These are phyloP conservation scores for Rhynchosporium graminicola DNA, from an alignment of 2,329 filamentous ascomycete species.

Conservation along the genomic window DNA sequence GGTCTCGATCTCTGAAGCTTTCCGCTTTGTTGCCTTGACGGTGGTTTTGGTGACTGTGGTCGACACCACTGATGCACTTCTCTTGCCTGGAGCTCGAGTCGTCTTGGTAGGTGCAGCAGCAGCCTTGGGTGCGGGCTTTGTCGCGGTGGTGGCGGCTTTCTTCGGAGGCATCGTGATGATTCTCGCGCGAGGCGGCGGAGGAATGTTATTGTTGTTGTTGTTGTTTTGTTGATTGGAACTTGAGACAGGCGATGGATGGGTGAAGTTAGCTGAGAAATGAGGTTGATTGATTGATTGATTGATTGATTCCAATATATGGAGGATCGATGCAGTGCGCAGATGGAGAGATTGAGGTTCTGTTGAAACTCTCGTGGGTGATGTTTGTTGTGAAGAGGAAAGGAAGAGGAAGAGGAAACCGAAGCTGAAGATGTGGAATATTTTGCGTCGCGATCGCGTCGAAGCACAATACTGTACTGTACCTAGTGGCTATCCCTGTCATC, in stretches of 20 bases:
- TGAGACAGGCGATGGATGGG: neutral
- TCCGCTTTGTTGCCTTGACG: conserved; percentile 27
- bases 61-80: conserved; percentile 6
- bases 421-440: neutral
- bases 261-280: too few species aligned
- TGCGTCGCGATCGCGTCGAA: conserved; percentile 15
- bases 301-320: conserved; percentile 11
- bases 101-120: conserved; percentile 5
- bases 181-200: conserved; percentile 1
- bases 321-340: conserved; percentile 6
- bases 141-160: conserved; percentile 15
- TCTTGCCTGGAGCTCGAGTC: conserved; percentile 16
- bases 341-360: neutral
- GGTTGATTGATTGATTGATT: neutral
- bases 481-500: neutral
- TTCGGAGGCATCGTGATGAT: conserved; percentile 30
- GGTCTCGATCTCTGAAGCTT: conserved; percentile 19
- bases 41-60: conserved; percentile 12
- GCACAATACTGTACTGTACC: neutral
- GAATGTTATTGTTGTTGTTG: neutral
- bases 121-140: conserved; percentile 13
- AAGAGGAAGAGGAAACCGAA: neutral
- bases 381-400: neutral
- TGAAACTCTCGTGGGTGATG: neutral
- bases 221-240: neutral